Evolutionary conservation across 2,329 filamentous ascomycete genomes (phyloP).

Genomic region (Nigrospora osmanthi): DNA sequence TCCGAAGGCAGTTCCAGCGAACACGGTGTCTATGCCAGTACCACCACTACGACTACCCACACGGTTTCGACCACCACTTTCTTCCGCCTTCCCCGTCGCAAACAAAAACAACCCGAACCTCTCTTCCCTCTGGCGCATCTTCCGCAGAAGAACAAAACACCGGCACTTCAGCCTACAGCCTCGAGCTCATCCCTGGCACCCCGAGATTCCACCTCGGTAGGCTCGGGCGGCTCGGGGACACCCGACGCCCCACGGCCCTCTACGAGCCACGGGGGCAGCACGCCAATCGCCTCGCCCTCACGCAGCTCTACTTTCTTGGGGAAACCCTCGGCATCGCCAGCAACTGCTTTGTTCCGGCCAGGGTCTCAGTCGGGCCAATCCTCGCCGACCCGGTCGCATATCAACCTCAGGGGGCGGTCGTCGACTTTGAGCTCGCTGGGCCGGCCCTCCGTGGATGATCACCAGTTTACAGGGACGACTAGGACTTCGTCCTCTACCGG

Average conservation of each 20-base stretch:
- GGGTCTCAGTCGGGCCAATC: constrained; percentile 56
- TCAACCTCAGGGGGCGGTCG: constrained; percentile 66
- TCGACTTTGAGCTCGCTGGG: constrained; percentile 83
- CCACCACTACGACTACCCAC: constrained; percentile 54
- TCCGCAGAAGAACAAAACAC: constrained; percentile 59
- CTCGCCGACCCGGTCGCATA: constrained; percentile 51
- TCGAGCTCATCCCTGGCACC: constrained; percentile 37
- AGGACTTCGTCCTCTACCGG: constrained; percentile 84
- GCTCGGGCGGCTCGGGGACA: constrained; percentile 6
- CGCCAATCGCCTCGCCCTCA: constrained; percentile 25
- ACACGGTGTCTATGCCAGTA: constrained; percentile 45
- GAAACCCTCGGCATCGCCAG: constrained; percentile 34
- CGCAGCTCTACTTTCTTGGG: constrained; percentile 14
- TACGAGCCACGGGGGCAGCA: constrained; percentile 21
- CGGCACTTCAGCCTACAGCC: constrained; percentile 20
- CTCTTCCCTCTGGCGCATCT: constrained; percentile 82
- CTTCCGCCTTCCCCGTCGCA: constrained; percentile 72
- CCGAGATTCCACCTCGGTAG: constrained; percentile 22
- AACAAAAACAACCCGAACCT: constrained; percentile 64
- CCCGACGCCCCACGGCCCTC: constrained; percentile 16
- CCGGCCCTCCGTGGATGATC: constrained; percentile 63
- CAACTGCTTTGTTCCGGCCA: constrained; percentile 41
- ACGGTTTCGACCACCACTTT: constrained; percentile 62
- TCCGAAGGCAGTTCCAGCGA: constrained; percentile 79
- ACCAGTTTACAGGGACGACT: constrained; percentile 57